Evolutionary conservation across 73 alveolate genomes (phyloP).

Genomic region (Paramecium octaurelia): DNA sequence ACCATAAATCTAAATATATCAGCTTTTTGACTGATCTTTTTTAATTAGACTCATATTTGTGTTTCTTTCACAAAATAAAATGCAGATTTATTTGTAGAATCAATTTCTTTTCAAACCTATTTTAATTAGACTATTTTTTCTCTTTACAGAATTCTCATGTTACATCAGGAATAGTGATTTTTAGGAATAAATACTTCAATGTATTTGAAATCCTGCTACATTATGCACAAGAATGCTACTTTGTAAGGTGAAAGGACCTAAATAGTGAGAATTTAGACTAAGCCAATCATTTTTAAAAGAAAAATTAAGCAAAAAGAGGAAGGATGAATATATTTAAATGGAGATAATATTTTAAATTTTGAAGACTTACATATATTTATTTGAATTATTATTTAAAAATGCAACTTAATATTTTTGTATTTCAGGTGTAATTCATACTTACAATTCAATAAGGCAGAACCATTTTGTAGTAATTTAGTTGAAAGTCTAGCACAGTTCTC

Average conservation of each 20-base stretch:
- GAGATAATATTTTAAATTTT: neutral
- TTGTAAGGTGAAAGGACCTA: neutral
- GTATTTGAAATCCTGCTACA: neutral
- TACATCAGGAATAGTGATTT: neutral
- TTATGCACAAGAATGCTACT: neutral
- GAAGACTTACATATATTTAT: neutral
- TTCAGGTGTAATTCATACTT: neutral
- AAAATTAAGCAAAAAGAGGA: neutral
- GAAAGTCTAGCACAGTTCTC: neutral
- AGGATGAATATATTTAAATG: neutral
- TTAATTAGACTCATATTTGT: no score
- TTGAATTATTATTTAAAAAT: no score
- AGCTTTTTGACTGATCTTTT: no score
- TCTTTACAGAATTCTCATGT: no score
- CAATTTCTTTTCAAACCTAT: no score
- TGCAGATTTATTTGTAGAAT: no score
- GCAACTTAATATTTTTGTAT: no score
- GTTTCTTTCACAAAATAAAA: no score
- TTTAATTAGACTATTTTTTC: no score
- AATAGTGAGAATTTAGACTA: neutral
- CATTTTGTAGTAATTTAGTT: neutral
- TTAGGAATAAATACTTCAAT: neutral
- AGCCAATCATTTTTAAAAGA: neutral
- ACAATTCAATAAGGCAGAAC: neutral
- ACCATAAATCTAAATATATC: no score